Percentiles rank a stretch among this genome's conserved stretches.
phyloP scores from a whole-genome alignment of 2,329 filamentous ascomycete genomes.

The Fusarium keratoplasticum region DNA sequence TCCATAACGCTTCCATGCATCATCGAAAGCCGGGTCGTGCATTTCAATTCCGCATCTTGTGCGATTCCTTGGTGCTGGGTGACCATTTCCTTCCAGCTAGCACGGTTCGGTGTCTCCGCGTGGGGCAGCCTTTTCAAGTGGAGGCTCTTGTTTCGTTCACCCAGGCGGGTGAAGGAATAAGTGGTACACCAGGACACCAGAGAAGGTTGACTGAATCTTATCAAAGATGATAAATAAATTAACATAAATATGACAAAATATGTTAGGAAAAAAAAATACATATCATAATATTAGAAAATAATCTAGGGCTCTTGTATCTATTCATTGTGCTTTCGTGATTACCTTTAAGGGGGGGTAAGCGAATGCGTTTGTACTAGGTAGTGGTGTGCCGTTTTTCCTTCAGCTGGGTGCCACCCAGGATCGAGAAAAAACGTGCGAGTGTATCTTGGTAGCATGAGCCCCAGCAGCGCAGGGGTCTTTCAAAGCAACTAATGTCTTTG shows the following conservation, averaged over 20 bases:
- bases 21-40: not conserved
- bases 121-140: conserved; percentile 5
- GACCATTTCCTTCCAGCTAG: conserved; percentile 24
- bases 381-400: not conserved
- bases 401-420: not conserved
- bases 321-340: not conserved
- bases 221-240: not conserved
- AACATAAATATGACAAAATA: not conserved
- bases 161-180: not conserved
- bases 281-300: not conserved
- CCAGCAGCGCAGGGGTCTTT: conserved; percentile 6
- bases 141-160: not conserved
- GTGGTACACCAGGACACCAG: not conserved
- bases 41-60: conserved; percentile 1
- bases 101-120: conserved; percentile 41
- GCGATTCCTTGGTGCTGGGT: conserved; percentile 1
- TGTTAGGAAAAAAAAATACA: too few relatives aligned
- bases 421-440: not conserved
- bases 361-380: not conserved
- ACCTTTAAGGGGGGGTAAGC: not conserved
- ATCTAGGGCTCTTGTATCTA: not conserved
- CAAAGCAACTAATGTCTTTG: not conserved
- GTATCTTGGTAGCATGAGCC: conserved; percentile 4
- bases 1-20: conserved; percentile 19
- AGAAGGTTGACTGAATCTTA: not conserved